A percentile compares a stretch with the other conserved stretches of the same genome.
Conservation (phyloP, 495 filamentous ascomycete genomes). For the Xylaria longipes region DNA sequence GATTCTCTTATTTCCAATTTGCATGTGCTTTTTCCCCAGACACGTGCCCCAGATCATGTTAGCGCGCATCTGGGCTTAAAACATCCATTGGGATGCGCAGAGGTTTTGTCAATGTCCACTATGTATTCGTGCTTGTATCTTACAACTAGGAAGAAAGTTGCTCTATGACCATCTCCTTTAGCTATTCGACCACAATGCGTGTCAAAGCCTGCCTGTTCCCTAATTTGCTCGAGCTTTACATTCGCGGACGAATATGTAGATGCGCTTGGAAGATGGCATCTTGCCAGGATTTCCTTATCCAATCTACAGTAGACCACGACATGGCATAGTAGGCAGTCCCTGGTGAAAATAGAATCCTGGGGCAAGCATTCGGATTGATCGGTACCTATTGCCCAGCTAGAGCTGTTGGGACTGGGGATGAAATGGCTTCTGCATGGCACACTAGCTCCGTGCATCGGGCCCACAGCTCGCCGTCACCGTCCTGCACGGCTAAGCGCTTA, state of each 20-base stretch:
- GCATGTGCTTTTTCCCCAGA: conserved; percentile 16
- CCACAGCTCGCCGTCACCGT: conserved; percentile 16
- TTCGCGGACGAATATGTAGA: neutral
- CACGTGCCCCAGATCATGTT: conserved; percentile 10
- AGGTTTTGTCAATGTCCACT: too few relatives aligned
- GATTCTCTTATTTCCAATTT: neutral
- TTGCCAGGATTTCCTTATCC: too few relatives aligned
- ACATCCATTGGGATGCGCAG: too few relatives aligned
- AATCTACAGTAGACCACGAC: neutral
- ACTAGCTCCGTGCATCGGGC: conserved; percentile 17
- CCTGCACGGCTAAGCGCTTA: conserved; percentile 23
- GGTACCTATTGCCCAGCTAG: too few relatives aligned
- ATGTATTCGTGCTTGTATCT: too few relatives aligned
- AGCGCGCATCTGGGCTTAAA: neutral
- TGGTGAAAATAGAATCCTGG: neutral
- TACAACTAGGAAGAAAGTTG: too few relatives aligned
- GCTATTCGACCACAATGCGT: neutral
- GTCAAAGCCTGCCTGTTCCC: neutral
- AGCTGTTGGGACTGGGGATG: conserved; percentile 1
- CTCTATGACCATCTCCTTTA: neutral
- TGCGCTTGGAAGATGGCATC: neutral
- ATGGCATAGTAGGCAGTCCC: neutral
- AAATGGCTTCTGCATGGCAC: neutral
- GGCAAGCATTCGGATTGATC: too few relatives aligned
- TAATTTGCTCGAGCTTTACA: neutral